These are phyloP conservation scores for Jamesozyma lodderae DNA, from an alignment of 805 yeast species.

Conservation along the genomic window DNA sequence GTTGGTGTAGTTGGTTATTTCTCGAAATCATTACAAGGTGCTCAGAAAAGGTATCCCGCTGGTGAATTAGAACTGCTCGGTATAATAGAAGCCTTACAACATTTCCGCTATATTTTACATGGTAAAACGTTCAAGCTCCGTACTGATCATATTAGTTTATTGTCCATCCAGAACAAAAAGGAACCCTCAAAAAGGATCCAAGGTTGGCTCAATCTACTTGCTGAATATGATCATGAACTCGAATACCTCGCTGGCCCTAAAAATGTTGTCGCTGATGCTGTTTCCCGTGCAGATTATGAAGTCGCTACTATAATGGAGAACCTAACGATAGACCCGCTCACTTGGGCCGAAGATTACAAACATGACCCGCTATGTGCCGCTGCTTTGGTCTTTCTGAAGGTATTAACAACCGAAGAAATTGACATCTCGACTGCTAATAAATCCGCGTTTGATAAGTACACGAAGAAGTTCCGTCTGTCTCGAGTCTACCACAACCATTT, in stretches of 20 bases:
- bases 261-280: slow-evolving; percentile 12
- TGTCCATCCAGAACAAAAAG: slow-evolving; percentile 4
- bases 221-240: slow-evolving; percentile 9
- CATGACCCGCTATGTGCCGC: slow-evolving; percentile 1
- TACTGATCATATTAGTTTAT: slow-evolving; percentile 8
- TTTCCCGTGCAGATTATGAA: slow-evolving; percentile 6
- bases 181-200: slow-evolving; percentile 8
- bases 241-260: slow-evolving; percentile 8
- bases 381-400: background rate
- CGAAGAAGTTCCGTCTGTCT: background rate
- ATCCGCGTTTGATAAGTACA: background rate
- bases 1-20: slow-evolving; percentile 11
- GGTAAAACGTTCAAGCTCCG: slow-evolving; percentile 6
- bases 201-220: slow-evolving; percentile 7
- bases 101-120: slow-evolving; percentile 9
- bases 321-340: slow-evolving; percentile 1
- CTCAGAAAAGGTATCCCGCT: slow-evolving; percentile 7
- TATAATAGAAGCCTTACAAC: slow-evolving; percentile 9
- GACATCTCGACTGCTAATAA: background rate
- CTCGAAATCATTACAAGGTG: slow-evolving; percentile 35
- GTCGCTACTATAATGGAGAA: background rate
- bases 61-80: slow-evolving; percentile 12
- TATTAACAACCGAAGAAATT: background rate
- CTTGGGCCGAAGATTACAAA: slow-evolving; percentile 3
- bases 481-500: background rate